Conservation (phyloP, 306 rosid genomes). For the Cucurbita moschata region DNA sequence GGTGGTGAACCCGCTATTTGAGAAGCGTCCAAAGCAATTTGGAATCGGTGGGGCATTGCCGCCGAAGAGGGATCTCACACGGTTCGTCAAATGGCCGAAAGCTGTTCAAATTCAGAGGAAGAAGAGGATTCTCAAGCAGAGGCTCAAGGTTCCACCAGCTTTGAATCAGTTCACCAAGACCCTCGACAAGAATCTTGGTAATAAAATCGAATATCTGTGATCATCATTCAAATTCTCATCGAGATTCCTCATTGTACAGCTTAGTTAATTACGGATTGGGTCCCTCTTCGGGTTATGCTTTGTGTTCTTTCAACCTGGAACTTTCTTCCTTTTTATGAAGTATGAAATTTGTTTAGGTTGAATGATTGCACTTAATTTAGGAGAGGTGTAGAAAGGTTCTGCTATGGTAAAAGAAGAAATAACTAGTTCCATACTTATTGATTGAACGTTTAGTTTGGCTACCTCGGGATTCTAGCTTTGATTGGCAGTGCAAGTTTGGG, state of each 20-base stretch:
- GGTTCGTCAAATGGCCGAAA: conserved; percentile 58
- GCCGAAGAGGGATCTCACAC: conserved; percentile 44
- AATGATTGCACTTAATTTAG: background rate
- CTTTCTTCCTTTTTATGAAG: background rate
- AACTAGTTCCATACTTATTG: background rate
- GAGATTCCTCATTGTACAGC: background rate
- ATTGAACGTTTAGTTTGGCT: background rate
- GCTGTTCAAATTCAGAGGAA: conserved; percentile 48
- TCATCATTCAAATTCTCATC: background rate
- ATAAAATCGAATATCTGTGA: background rate
- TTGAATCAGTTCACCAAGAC: conserved; percentile 55
- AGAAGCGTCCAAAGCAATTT: conserved; percentile 54
- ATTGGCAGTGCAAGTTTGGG: background rate
- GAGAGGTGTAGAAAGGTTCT: background rate
- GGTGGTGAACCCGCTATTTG: conserved; percentile 42
- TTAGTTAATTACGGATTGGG: background rate
- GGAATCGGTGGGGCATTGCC: conserved; percentile 57
- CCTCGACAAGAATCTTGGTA: conserved; percentile 47
- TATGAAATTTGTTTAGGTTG: background rate
- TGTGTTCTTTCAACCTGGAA: background rate
- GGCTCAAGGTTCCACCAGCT: conserved; percentile 61
- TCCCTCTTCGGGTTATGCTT: background rate
- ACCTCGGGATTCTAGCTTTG: background rate
- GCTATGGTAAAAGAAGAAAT: background rate
- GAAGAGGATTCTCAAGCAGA: conserved; percentile 50